Percentiles rank a stretch among this genome's conserved stretches.
phyloP scores from a whole-genome alignment of 176 grass and related monocot species.

The Carex pumila region DNA sequence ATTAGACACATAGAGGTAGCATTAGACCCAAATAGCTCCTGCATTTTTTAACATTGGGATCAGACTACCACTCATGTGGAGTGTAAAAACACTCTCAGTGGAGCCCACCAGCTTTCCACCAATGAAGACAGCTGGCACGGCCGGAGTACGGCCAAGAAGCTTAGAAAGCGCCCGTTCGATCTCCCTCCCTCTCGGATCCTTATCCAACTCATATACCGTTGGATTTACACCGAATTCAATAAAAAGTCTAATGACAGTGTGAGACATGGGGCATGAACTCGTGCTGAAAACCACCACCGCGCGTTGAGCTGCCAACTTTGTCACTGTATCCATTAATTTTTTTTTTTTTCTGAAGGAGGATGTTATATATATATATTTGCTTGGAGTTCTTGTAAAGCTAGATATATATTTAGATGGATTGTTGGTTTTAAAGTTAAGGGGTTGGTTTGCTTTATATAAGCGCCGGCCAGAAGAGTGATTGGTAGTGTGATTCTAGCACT shows the following conservation, averaged over 20 bases:
- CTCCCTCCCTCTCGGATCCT: slow-evolving; percentile 30
- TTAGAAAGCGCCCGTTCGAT: slow-evolving; percentile 31
- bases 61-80: slow-evolving; percentile 40
- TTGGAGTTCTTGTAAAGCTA: not conserved
- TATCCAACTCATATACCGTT: slow-evolving; percentile 36
- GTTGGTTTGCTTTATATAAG: slow-evolving; percentile 30
- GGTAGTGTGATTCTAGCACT: not conserved
- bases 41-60: slow-evolving; percentile 45
- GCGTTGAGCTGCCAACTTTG: slow-evolving; percentile 50
- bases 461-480: not conserved
- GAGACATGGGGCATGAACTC: slow-evolving; percentile 88
- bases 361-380: not conserved
- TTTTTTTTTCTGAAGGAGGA: not conserved
- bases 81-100: slow-evolving; percentile 42
- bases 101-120: slow-evolving; percentile 41
- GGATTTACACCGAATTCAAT: slow-evolving; percentile 41
- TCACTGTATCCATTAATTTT: slow-evolving; percentile 41
- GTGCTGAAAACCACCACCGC: slow-evolving; percentile 72
- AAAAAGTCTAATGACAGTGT: slow-evolving; percentile 50
- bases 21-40: slow-evolving; percentile 44
- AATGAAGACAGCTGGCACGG: slow-evolving; percentile 45
- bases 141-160: slow-evolving; percentile 20
- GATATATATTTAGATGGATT: not conserved
- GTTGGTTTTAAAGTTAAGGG: not conserved
- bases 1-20: not conserved